Evolutionary conservation across 106 monocot species (phyloP).

Genomic region (Phalaenopsis aphrodite): DNA sequence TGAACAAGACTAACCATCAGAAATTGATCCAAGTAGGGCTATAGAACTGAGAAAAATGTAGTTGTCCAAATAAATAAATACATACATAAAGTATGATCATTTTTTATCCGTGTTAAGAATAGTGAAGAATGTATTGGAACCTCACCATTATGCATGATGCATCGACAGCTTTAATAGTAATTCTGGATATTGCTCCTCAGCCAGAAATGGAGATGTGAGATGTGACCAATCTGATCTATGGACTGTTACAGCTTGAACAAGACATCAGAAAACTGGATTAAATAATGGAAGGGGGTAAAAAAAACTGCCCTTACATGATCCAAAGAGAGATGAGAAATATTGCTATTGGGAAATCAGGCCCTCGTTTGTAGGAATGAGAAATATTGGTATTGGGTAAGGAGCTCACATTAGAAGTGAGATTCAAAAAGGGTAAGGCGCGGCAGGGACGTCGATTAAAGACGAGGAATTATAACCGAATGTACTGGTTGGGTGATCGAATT

Average conservation of each 20-base stretch:
- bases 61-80: neutral
- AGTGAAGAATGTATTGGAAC: neutral
- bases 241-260: conserved; percentile 18
- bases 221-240: conserved; percentile 6
- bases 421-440: conserved; percentile 42
- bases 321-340: conserved; percentile 21
- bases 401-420: conserved; percentile 30
- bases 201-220: conserved; percentile 12
- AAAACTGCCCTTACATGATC: conserved; percentile 20
- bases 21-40: neutral
- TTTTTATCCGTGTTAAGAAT: neutral
- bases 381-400: conserved; percentile 31
- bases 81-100: neutral
- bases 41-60: neutral
- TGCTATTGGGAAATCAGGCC: conserved; percentile 20
- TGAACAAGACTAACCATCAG: neutral
- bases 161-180: neutral
- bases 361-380: conserved; percentile 24
- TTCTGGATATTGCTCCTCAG: neutral
- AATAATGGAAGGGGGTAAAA: conserved; percentile 11
- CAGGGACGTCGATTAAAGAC: conserved; percentile 52
- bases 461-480: conserved; percentile 50
- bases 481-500: conserved; percentile 82
- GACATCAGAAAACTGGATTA: conserved; percentile 11
- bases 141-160: neutral